Conservation (phyloP, 2,329 filamentous ascomycete species). For the Pseudonectria foliicola region DNA sequence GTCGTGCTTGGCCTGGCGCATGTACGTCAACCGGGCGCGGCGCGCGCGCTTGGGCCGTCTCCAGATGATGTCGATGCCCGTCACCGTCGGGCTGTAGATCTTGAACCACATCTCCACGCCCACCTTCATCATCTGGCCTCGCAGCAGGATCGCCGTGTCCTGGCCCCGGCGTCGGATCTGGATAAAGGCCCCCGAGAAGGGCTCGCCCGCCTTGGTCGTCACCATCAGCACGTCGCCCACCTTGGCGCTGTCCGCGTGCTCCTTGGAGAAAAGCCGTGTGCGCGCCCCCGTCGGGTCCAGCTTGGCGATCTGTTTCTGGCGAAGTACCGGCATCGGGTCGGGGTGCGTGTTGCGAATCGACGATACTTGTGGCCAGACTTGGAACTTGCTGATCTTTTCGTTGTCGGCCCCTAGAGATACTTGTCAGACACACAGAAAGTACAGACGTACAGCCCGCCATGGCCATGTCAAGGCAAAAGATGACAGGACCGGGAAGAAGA, state of each 20-base stretch:
- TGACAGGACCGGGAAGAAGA: too few relatives aligned
- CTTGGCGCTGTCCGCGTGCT: slow-evolving; percentile 71
- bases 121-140: slow-evolving; percentile 78
- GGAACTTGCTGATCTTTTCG: slow-evolving; percentile 34
- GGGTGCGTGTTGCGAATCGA: slow-evolving; percentile 50
- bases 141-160: slow-evolving; percentile 79
- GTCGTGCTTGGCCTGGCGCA: slow-evolving; percentile 83
- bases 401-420: slow-evolving; percentile 25
- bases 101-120: slow-evolving; percentile 98
- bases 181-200: slow-evolving; percentile 83
- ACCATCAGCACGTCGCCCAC: slow-evolving; percentile 89
- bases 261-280: slow-evolving; percentile 69
- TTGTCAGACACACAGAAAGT: slow-evolving; percentile 13
- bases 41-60: slow-evolving; percentile 75
- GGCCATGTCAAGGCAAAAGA: too few relatives aligned
- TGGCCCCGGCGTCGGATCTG: slow-evolving; percentile 81
- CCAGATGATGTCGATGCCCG: slow-evolving; percentile 91
- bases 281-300: slow-evolving; percentile 84
- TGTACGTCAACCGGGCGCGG: slow-evolving; percentile 81
- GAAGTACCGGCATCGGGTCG: slow-evolving; percentile 62
- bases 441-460: too few relatives aligned
- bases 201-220: slow-evolving; percentile 71
- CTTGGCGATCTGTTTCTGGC: slow-evolving; percentile 58
- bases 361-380: slow-evolving; percentile 48
- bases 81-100: slow-evolving; percentile 82